A percentile compares a stretch with the other conserved stretches of the same genome.
These are phyloP conservation scores for Elsinoe perseae DNA, from an alignment of 2,329 filamentous ascomycete genomes.

Conservation along the genomic window DNA sequence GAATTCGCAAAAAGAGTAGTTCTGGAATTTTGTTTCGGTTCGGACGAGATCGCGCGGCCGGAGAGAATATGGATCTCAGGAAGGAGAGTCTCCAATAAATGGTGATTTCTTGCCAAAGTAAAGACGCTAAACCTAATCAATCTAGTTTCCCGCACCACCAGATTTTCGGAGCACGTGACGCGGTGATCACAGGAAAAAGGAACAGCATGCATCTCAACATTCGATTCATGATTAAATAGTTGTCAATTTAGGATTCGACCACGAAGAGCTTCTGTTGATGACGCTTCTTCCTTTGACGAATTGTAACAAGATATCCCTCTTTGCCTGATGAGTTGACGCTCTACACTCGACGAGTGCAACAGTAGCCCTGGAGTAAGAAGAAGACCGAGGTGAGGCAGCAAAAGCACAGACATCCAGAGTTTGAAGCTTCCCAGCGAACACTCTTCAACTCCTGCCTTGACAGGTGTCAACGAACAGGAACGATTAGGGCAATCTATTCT, in stretches of 20 bases:
- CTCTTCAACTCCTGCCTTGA: no score
- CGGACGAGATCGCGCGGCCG: not conserved
- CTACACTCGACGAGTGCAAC: no score
- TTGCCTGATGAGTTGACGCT: no score
- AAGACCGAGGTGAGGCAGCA: no score
- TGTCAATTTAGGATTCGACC: no score
- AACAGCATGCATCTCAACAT: constrained; percentile 1
- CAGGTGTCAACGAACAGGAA: no score
- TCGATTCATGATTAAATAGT: not conserved
- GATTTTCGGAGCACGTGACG: not conserved
- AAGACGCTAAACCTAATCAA: not conserved
- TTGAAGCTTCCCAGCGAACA: no score
- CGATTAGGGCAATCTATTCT: no score
- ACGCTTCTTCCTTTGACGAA: no score
- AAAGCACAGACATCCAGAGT: constrained; percentile 3
- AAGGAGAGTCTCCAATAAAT: not conserved
- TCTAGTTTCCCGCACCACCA: not conserved
- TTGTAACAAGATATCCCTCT: not conserved
- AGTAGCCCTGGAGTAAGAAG: no score
- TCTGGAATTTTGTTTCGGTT: not conserved
- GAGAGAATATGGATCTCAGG: not conserved
- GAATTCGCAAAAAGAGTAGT: not conserved
- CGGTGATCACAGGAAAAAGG: not conserved
- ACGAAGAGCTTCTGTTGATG: no score
- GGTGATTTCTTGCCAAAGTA: not conserved